Conservation (phyloP, 1,284 basidiomycete species). For the Cutaneotrichosporon cyanovorans region DNA sequence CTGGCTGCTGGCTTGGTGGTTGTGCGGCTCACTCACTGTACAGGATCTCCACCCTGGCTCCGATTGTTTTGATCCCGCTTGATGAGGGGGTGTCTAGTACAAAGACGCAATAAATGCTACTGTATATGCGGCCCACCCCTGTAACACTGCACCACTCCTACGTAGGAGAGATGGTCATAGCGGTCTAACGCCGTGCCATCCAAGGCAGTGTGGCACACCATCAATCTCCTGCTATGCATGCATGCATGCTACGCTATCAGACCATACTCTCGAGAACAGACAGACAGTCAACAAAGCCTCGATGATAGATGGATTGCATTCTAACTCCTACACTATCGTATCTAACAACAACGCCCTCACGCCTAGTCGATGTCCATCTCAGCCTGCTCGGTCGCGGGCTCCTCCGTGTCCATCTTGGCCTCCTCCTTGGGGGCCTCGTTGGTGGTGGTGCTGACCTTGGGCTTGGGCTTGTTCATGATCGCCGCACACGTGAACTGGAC, state of each 20-base stretch:
- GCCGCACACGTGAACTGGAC: constrained; percentile 73
- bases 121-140: too few species aligned
- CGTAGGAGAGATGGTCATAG: too few species aligned
- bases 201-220: too few species aligned
- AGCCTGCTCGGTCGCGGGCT: constrained; percentile 26
- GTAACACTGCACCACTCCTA: too few species aligned
- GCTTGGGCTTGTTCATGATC: constrained; percentile 80
- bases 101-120: too few species aligned
- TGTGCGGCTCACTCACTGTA: neutral
- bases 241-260: too few species aligned
- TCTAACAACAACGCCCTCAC: neutral
- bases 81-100: too few species aligned
- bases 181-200: too few species aligned
- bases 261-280: too few species aligned
- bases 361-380: constrained; percentile 44
- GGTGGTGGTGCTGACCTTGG: constrained; percentile 52
- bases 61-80: too few species aligned
- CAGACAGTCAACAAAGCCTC: too few species aligned
- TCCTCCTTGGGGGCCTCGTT: constrained; percentile 55
- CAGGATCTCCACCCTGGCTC: neutral
- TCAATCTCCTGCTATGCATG: too few species aligned
- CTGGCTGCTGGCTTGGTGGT: neutral
- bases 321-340: constrained; percentile 3
- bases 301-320: neutral
- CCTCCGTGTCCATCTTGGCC: constrained; percentile 54